Base-by-base conservation (phyloP, 2,329 filamentous ascomycete genomes). In the Pseudopithomyces maydicus region DNA sequence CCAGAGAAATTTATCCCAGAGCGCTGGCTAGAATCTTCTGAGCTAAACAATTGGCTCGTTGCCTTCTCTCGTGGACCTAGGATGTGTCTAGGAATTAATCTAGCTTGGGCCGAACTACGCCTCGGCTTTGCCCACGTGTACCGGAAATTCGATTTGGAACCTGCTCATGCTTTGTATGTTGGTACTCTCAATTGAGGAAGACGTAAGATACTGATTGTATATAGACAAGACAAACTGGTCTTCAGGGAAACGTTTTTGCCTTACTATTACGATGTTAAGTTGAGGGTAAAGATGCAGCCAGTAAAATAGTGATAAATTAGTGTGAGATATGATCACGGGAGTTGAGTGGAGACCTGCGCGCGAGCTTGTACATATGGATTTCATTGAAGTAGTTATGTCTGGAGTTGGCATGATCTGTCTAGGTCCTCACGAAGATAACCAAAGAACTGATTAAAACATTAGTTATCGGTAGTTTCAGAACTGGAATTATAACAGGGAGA, bases 31-130 rank as follows among this genome's bases (percentile, higher is more conserved):
- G 11, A 45, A 10, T 55, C 62, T 6, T 65, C 39, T 0, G 62
- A 70, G 6, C 52, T 74, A 33, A 68, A 73, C 7, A 62, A 67
- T 20, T 71, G 66, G 57, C 67, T 73, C 12, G 65, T 73, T 3
- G 64, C 71, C 6, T 78, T 77, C 55, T 72, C 71, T 2, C 71
- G 70, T 10, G 75, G 75, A 3, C 64, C 72, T 14, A 65, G 75
- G 62, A 74, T 68, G 64, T 76, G 62, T 62, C 62, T 63, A 29
- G 70, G 67, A 29, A 73, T 66, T 48, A 72, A 70, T 47, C 66
- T 77, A 8, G 74, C 74, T 4, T 72, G 72, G 65, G 66, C 67
- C 15, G 74, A 76, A 54, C 54, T 76, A 15, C 68, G 71, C 20
- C 64, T 75, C 8, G 61, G 59, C 3, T 64, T 74, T 19, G 73